These are phyloP conservation scores for Penicillium taxi DNA, from an alignment of 495 filamentous ascomycete species.

Conservation along the genomic window DNA sequence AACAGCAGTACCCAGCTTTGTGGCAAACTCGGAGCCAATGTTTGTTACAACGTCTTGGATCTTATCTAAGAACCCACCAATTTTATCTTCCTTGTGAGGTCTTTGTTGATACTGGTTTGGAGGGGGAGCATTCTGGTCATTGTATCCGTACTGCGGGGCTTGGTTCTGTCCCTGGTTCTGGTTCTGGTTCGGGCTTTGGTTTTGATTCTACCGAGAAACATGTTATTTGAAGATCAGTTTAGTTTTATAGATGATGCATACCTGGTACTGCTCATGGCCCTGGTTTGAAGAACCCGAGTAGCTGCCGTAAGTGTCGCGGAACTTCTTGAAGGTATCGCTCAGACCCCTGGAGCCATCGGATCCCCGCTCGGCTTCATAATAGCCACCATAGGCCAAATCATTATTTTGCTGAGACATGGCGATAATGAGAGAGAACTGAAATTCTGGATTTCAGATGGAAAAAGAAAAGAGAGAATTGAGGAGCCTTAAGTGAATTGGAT, in stretches of 20 bases:
- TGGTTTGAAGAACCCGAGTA: constrained; percentile 17
- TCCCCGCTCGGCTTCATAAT: constrained; percentile 31
- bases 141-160: constrained; percentile 11
- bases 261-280: neutral
- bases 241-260: no score
- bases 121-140: constrained; percentile 11
- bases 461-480: constrained; percentile 5
- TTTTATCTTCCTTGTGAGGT: constrained; percentile 35
- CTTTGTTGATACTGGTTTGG: constrained; percentile 20
- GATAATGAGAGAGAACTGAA: neutral
- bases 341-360: constrained; percentile 41
- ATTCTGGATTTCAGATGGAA: neutral
- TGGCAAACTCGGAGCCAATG: constrained; percentile 43
- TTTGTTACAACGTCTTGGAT: constrained; percentile 47
- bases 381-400: constrained; percentile 52
- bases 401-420: constrained; percentile 37
- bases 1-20: constrained; percentile 39
- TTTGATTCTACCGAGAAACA: no score
- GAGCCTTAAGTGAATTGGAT: constrained; percentile 9
- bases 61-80: constrained; percentile 49
- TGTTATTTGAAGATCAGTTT: no score
- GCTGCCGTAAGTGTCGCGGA: constrained; percentile 37
- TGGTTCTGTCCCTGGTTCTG: constrained; percentile 8
- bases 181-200: constrained; percentile 1
- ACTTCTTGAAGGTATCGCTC: constrained; percentile 46